These are phyloP conservation scores for Exophiala sp. DNA, from an alignment of 2,329 filamentous ascomycete species.

Conservation along the genomic window DNA sequence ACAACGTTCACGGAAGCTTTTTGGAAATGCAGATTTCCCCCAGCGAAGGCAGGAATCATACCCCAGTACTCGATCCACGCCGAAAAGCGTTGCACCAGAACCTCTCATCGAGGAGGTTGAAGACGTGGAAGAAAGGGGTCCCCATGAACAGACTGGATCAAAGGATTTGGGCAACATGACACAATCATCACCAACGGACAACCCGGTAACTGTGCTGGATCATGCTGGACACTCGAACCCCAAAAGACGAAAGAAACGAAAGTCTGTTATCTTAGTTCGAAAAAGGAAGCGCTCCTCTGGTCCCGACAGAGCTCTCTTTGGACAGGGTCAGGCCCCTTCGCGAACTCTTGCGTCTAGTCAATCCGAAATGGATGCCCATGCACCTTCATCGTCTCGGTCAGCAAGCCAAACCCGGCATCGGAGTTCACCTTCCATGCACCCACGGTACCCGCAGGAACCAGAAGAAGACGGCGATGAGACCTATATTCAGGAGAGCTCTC, in stretches of 20 bases:
- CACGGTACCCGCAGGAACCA: constrained; percentile 11
- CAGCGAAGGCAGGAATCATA: background rate
- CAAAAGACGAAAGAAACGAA: constrained; percentile 17
- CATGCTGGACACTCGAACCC: background rate
- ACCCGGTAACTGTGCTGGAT: background rate
- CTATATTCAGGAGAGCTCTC: constrained; percentile 22
- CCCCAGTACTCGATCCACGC: background rate
- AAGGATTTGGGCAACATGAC: background rate
- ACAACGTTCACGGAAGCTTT: background rate
- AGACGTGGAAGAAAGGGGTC: background rate
- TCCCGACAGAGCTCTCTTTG: background rate
- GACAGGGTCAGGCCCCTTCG: background rate
- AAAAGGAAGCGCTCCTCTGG: constrained; percentile 19
- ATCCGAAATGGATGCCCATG: background rate
- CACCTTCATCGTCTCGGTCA: background rate
- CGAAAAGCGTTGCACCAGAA: background rate
- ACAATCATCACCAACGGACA: background rate
- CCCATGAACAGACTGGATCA: background rate
- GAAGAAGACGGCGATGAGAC: constrained; percentile 23
- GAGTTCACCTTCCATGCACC: constrained; percentile 15
- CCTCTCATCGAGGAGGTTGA: background rate
- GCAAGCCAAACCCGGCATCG: background rate
- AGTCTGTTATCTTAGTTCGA: constrained; percentile 7
- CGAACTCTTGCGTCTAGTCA: background rate
- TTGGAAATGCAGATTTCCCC: no score